Conservation (phyloP, 1,284 basidiomycete genomes). For the Meira nashicola region DNA sequence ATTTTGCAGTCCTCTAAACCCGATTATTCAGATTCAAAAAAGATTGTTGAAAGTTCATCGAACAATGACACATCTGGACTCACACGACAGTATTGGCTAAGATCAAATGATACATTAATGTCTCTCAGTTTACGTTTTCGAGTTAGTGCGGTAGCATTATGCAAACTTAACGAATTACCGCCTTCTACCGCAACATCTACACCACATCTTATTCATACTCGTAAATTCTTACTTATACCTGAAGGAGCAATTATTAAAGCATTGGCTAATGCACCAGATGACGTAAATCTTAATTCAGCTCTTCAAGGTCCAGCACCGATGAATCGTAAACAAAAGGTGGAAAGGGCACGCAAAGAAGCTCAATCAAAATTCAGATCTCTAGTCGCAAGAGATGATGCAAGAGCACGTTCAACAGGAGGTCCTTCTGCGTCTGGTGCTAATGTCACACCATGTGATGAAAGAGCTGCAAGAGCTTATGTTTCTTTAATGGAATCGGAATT, state of each 20-base stretch:
- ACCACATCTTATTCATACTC: constrained; percentile 32
- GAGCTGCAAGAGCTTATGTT: constrained; percentile 27
- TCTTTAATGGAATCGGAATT: constrained; percentile 31
- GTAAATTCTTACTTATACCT: constrained; percentile 31
- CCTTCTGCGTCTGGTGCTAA: constrained; percentile 7
- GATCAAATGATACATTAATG: constrained; percentile 25
- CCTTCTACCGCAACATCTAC: constrained; percentile 22
- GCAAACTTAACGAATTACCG: constrained; percentile 24
- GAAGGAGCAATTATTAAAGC: constrained; percentile 21
- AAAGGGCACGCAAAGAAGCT: constrained; percentile 15
- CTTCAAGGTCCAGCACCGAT: constrained; percentile 22
- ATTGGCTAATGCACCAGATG: constrained; percentile 9
- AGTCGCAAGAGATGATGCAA: constrained; percentile 5
- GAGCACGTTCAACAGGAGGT: background rate
- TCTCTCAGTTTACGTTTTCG: constrained; percentile 25
- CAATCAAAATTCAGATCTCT: constrained; percentile 27
- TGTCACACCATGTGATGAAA: constrained; percentile 29
- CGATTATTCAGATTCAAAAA: background rate
- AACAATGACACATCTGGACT: constrained; percentile 3
- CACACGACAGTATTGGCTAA: constrained; percentile 28
- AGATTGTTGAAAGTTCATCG: background rate
- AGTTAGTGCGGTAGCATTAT: constrained; percentile 22
- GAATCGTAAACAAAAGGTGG: constrained; percentile 22
- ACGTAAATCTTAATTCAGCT: background rate
- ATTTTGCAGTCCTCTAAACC: background rate